Base-by-base conservation (phyloP, 495 filamentous ascomycete species). In the Umbilicaria muhlenbergii region DNA sequence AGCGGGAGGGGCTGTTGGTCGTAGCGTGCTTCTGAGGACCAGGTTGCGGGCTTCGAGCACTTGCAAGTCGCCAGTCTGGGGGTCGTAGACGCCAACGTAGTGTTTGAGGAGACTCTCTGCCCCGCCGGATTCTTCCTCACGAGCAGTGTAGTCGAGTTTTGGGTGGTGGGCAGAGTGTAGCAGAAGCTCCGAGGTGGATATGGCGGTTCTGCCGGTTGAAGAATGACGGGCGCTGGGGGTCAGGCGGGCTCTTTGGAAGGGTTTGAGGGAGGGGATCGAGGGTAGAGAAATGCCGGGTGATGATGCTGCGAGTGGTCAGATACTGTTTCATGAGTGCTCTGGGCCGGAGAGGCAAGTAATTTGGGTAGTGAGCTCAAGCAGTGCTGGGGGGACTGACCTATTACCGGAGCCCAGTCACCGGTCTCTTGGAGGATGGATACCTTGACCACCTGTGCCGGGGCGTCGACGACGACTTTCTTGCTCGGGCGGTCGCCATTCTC, bases 31-130 rank as follows among this genome's bases (percentile, higher is more conserved):
- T 40, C 81, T 70, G 8, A 95, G 68, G 8, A 76, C 73, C 47
- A 94, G 67, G 55, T 83, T 86, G 41, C 75, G 77, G 4, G 82
- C 81, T 57, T 83, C 77, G 16, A 85, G 62, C 28, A 96, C 64
- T 44, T 89, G 67, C 52, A 95, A 67, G 43, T 76, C 73, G 35
- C 77, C 77, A 5, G 71, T 78, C 36, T 69, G 63, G 0, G 84
- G 81, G 53, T 98, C 85, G 49, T 79, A 86, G 37, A 95, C 68
- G 24, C 83, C 91, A 47, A 94, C 60, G 60, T 92, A 98, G 61
- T 95, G 83, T 51, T 83, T 83, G 44, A 92, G 59, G 36, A 78
- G 62, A 10, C 73, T 68, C 44, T 87, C 77, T 12, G 71, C 61
- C 5, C 61, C 62, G 45, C 73, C 71, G 12, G 74, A 71, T 12